phyloP scores from a whole-genome alignment of 495 filamentous ascomycete species.

The Trichocladium antarcticum region DNA sequence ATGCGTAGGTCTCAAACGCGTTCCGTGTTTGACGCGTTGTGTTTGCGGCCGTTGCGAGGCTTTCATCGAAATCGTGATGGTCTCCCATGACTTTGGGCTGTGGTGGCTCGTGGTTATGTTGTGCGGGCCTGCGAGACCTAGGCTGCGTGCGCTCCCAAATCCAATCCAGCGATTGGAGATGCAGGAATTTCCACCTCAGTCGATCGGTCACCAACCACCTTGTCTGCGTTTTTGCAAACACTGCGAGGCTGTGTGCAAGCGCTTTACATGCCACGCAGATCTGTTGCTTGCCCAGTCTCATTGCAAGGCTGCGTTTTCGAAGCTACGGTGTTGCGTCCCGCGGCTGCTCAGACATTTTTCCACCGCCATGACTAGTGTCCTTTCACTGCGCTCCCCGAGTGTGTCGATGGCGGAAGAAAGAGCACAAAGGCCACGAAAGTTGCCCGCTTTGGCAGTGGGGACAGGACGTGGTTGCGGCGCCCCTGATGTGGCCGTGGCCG shows the following conservation, averaged over 20 bases:
- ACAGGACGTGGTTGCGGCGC: neutral
- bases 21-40: neutral
- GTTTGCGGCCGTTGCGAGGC: neutral
- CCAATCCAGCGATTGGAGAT: constrained; percentile 19
- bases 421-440: neutral
- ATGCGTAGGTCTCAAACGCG: neutral
- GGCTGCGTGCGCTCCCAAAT: constrained; percentile 11
- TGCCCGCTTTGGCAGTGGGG: neutral
- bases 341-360: neutral
- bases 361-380: constrained; percentile 5
- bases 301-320: neutral
- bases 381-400: neutral
- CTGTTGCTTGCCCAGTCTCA: neutral
- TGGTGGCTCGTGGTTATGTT: constrained; percentile 11
- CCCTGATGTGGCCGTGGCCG: neutral
- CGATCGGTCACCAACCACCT: neutral
- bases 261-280: neutral
- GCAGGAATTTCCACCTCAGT: constrained; percentile 8
- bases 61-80: constrained; percentile 1
- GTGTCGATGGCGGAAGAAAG: neutral
- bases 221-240: neutral
- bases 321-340: neutral
- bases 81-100: constrained; percentile 10
- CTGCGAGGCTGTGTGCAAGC: neutral
- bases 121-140: constrained; percentile 15